Evolutionary conservation across 257 asterid species (phyloP).

Genomic region (Primulina huaijiensis): DNA sequence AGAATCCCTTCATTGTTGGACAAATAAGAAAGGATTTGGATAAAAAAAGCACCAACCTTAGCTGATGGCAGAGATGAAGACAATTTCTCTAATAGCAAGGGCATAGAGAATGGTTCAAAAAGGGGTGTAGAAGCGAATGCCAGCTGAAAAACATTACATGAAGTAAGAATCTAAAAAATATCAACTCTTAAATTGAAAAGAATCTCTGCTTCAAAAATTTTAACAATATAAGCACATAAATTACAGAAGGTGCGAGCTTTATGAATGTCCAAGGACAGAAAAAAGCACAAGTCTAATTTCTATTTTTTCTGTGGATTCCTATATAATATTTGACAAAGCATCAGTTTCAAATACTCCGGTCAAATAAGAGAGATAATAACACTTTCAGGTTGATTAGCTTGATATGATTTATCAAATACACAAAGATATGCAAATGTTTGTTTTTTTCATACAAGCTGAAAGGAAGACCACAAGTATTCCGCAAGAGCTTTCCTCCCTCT

Average conservation of each 20-base stretch:
- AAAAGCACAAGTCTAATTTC: constrained; percentile 3
- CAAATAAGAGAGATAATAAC: neutral
- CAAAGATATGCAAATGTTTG: constrained; percentile 15
- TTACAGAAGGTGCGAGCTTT: constrained; percentile 21
- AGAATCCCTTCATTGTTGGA: constrained; percentile 10
- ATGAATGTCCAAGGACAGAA: constrained; percentile 3
- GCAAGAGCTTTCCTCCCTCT: neutral
- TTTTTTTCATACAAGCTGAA: neutral
- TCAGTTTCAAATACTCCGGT: neutral
- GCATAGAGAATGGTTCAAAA: constrained; percentile 76
- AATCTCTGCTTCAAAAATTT: neutral
- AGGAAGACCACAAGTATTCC: neutral
- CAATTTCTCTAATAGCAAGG: constrained; percentile 81
- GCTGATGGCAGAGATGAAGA: constrained; percentile 81
- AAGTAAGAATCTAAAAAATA: constrained; percentile 28
- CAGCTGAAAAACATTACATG: constrained; percentile 54
- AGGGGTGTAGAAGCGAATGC: constrained; percentile 84
- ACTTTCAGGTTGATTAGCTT: constrained; percentile 1
- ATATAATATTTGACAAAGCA: neutral
- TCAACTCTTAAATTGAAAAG: constrained; percentile 16
- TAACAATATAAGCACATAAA: constrained; percentile 14
- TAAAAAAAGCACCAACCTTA: constrained; percentile 54
- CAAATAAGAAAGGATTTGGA: constrained; percentile 19
- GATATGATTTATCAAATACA: constrained; percentile 12
- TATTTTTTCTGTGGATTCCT: constrained; percentile 8